Evolutionary conservation across 129 eudicot genomes (phyloP).

Genomic region (Ambrosia trifida): DNA sequence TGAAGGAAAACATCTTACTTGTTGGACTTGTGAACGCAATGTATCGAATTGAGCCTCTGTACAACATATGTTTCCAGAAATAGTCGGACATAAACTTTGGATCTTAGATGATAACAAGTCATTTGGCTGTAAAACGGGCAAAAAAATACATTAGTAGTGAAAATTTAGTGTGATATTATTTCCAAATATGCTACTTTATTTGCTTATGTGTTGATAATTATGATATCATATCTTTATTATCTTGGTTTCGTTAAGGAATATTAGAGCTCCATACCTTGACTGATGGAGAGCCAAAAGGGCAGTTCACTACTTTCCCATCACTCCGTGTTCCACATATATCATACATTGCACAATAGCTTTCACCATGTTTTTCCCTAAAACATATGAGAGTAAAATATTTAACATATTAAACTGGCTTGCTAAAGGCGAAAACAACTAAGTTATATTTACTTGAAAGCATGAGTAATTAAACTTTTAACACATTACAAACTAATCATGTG

Average conservation of each 20-base stretch:
- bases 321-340: constrained; percentile 91
- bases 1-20: constrained; percentile 50
- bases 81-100: constrained; percentile 97
- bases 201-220: neutral
- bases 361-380: constrained; percentile 57
- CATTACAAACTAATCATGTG: neutral
- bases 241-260: neutral
- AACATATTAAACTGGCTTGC: neutral
- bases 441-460: neutral
- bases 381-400: neutral
- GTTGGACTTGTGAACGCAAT: constrained; percentile 90
- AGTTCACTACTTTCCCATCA: constrained; percentile 88
- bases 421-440: neutral
- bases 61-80: constrained; percentile 91
- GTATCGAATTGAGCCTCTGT: constrained; percentile 88
- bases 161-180: constrained; percentile 1
- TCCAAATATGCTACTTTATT: neutral
- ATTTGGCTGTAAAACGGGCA: constrained; percentile 61
- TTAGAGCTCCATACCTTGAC: constrained; percentile 54
- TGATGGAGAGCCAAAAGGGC: constrained; percentile 79
- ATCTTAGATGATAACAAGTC: constrained; percentile 79
- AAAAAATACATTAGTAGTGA: constrained; percentile 7
- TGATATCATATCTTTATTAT: neutral
- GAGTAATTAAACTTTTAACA: neutral
- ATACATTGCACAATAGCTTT: constrained; percentile 85